Evolutionary conservation across 768 basidiomycete genomes (phyloP).

Genomic region (Termitomyces sp.): DNA sequence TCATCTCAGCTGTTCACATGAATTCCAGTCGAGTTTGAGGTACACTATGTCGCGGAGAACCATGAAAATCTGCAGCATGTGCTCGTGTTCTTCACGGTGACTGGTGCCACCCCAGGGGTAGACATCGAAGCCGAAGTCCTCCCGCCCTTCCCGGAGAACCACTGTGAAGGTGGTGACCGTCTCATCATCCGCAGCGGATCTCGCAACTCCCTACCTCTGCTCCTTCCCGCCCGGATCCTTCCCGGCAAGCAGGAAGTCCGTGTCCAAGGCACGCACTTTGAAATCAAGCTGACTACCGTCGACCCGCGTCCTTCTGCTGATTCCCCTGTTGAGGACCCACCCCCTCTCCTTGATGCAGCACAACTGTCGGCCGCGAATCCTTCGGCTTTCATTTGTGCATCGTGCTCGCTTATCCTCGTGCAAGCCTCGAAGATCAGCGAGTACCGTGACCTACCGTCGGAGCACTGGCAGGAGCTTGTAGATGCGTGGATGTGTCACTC

Average conservation of each 20-base stretch:
- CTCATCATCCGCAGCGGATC: conserved; percentile 60
- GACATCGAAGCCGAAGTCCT: conserved; percentile 67
- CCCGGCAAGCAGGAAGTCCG: conserved; percentile 60
- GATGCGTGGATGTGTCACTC: conserved; percentile 98
- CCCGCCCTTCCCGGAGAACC: conserved; percentile 34
- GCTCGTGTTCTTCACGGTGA: conserved; percentile 64
- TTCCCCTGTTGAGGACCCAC: conserved; percentile 20
- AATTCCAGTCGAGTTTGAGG: conserved; percentile 32
- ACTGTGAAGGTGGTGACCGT: conserved; percentile 42
- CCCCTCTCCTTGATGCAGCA: conserved; percentile 63
- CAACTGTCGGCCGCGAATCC: conserved; percentile 54
- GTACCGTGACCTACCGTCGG: conserved; percentile 88
- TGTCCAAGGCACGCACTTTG: conserved; percentile 54
- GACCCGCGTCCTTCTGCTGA: conserved; percentile 18
- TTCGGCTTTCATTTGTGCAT: conserved; percentile 68
- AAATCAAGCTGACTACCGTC: conserved; percentile 58
- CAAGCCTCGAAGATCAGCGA: conserved; percentile 39
- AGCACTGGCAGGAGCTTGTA: conserved; percentile 96
- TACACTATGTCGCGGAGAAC: conserved; percentile 62
- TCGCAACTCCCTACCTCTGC: conserved; percentile 50
- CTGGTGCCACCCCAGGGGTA: conserved; percentile 39
- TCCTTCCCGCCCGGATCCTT: conserved; percentile 48
- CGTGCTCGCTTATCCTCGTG: conserved; percentile 75
- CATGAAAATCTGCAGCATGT: conserved; percentile 83
- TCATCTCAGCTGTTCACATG: not conserved